Evolutionary conservation across 352 stramenopile species (phyloP).

Genomic region (Phytophthora hybrid): DNA sequence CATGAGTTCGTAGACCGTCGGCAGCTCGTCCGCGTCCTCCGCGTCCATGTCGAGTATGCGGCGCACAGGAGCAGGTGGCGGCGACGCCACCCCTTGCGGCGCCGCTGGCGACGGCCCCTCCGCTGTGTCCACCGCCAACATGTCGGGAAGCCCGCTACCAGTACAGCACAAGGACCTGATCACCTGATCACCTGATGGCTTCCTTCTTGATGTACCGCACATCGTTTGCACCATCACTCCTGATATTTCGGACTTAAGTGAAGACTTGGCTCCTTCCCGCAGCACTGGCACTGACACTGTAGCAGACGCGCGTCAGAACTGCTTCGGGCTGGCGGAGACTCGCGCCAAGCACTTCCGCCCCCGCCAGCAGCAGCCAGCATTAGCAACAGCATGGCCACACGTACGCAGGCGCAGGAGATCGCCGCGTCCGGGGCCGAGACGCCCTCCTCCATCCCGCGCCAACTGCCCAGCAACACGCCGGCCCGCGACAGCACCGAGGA

Average conservation of each 20-base stretch:
- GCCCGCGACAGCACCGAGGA: conserved; percentile 8
- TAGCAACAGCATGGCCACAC: conserved; percentile 29
- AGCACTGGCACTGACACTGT: background rate
- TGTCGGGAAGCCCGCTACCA: background rate
- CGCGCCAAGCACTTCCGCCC: too few species aligned
- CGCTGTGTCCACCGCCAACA: conserved; percentile 12
- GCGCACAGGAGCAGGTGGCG: conserved; percentile 26
- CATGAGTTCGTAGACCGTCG: conserved; percentile 67
- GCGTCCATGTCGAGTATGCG: conserved; percentile 42
- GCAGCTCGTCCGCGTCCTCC: conserved; percentile 43
- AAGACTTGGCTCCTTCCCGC: background rate
- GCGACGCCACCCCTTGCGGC: background rate
- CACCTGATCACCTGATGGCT: background rate
- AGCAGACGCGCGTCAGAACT: conserved; percentile 24
- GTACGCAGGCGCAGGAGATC: conserved; percentile 25
- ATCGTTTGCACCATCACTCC: conserved; percentile 25
- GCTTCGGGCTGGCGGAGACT: background rate
- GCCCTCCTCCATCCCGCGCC: conserved; percentile 3
- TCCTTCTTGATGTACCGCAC: conserved; percentile 19
- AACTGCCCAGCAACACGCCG: conserved; percentile 19
- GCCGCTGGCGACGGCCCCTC: background rate
- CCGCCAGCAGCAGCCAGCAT: background rate
- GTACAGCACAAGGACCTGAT: too few species aligned
- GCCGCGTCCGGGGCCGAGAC: conserved; percentile 4
- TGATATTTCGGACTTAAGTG: conserved; percentile 12